Base-by-base conservation (phyloP, 1,284 basidiomycete species). In the Heterobasidion occidentale region DNA sequence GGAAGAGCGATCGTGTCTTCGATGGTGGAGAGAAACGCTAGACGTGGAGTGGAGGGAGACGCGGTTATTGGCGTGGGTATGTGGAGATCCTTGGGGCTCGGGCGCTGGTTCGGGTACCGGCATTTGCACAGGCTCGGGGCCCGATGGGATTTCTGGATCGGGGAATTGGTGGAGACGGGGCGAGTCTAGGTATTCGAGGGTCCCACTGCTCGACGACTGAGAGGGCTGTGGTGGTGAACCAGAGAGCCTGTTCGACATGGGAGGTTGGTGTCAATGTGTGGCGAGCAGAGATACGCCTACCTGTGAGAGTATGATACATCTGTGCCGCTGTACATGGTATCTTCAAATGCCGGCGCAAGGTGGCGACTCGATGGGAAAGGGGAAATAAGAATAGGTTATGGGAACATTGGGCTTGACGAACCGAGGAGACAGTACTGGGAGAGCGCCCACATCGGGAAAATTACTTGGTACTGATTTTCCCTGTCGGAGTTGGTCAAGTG, bases 41-140 rank as follows among this genome's bases (percentile, higher is more conserved):
- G 60, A 60, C 19, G 52, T 47, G 33, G 56, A 15, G 19, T 27
- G 27, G 60, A 61, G 34, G 14, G 54, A 38, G 46, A 58, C 20
- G 54, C 34, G 27, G 38, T 51, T n/a, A 35, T 17, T 8, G 19
- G 38, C 12, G n/a, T 42, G 11, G n/a, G 38, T 5, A 8, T 12
- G 7, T 42, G 38, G n/a, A 8, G 38, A 42, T 11, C 27, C 27
- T 27, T 27, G 27, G 27, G 27, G 27, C 27, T 42, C 38, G 12
- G 38, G 6, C n/a, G 38, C 38, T 42, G 6, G 6, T 42, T 11
- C 38, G 6, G 38, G 38, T 42, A 12, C 38, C 8, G 38, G 38
- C 38, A 12, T 42, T 42, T 11, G 38, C 38, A 42, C n/a, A 38
- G 50, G 15, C 50, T 17, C 36, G 35, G 34, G 36, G 36, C 15